These are phyloP conservation scores for Beverwykella pulmonaria DNA, from an alignment of 495 filamentous ascomycete genomes.

Conservation along the genomic window DNA sequence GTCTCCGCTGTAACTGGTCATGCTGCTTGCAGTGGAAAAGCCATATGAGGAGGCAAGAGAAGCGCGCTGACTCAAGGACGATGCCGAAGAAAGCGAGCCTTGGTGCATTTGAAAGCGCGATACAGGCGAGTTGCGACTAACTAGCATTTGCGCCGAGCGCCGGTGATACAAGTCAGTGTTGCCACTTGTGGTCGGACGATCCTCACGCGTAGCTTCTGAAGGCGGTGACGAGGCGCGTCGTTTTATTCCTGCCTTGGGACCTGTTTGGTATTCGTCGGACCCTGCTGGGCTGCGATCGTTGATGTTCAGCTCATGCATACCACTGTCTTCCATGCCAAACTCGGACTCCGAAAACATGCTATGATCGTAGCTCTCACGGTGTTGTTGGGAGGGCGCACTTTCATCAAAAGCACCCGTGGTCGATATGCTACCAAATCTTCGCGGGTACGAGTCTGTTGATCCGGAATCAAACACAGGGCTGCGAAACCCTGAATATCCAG, in stretches of 20 bases:
- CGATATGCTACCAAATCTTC: constrained; percentile 58
- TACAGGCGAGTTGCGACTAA: constrained; percentile 61
- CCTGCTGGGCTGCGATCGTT: constrained; percentile 49
- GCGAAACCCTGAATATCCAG: constrained; percentile 43
- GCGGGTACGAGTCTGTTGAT: constrained; percentile 52
- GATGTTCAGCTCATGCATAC: constrained; percentile 48
- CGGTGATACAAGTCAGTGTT: constrained; percentile 66
- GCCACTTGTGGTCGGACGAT: constrained; percentile 59
- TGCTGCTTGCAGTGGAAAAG: constrained; percentile 70
- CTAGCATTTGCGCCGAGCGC: constrained; percentile 59
- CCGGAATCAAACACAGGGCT: constrained; percentile 51
- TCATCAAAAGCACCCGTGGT: constrained; percentile 45
- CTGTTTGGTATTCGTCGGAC: constrained; percentile 51
- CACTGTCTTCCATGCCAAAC: constrained; percentile 46
- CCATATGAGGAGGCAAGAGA: constrained; percentile 71
- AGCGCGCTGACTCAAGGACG: constrained; percentile 68
- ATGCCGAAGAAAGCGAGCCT: constrained; percentile 72
- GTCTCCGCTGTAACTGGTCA: constrained; percentile 71
- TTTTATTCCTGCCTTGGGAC: constrained; percentile 63
- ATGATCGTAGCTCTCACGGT: constrained; percentile 64
- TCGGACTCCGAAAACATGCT: constrained; percentile 67
- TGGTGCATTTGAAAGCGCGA: constrained; percentile 60
- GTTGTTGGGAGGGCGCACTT: constrained; percentile 47
- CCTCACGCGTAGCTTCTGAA: constrained; percentile 55
- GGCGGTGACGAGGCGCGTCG: constrained; percentile 80